Conservation (phyloP, 2,329 filamentous ascomycete species). For the Ceratocystis papillata region DNA sequence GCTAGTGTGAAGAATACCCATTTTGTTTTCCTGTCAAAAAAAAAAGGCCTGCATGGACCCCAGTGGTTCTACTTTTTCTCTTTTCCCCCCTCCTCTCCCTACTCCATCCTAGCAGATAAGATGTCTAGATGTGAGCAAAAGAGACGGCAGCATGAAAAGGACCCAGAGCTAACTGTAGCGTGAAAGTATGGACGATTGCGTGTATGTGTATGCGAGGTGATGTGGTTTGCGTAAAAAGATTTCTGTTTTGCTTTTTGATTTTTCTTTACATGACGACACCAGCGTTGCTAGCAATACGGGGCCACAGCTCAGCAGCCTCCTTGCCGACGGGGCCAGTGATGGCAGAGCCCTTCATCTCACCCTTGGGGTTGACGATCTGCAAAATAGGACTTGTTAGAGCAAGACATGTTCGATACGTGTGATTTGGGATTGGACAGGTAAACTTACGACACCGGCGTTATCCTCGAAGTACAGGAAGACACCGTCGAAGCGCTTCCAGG, state of each 20-base stretch:
- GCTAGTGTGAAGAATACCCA: slow-evolving; percentile 1
- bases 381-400: too few relatives aligned
- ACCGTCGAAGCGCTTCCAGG: slow-evolving; percentile 96
- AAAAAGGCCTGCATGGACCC: slow-evolving; percentile 7
- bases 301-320: slow-evolving; percentile 99
- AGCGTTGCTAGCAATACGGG: slow-evolving; percentile 99
- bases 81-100: neutral
- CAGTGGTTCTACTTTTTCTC: neutral
- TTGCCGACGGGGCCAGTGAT: slow-evolving; percentile 99
- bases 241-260: slow-evolving; percentile 27
- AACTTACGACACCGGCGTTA: slow-evolving; percentile 94
- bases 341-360: slow-evolving; percentile 99
- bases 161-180: slow-evolving; percentile 3
- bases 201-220: slow-evolving; percentile 17
- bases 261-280: slow-evolving; percentile 95
- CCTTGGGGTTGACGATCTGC: slow-evolving; percentile 99
- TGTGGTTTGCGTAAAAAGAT: slow-evolving; percentile 24
- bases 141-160: slow-evolving; percentile 1
- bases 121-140: neutral
- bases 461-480: slow-evolving; percentile 99
- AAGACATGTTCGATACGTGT: neutral
- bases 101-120: neutral
- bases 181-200: slow-evolving; percentile 15
- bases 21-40: slow-evolving; percentile 17
- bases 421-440: slow-evolving; percentile 7